A percentile compares a stretch with the other conserved stretches of the same genome.
Conservation (phyloP, 176 grass and related monocot species). For the Oryza brachyantha region DNA sequence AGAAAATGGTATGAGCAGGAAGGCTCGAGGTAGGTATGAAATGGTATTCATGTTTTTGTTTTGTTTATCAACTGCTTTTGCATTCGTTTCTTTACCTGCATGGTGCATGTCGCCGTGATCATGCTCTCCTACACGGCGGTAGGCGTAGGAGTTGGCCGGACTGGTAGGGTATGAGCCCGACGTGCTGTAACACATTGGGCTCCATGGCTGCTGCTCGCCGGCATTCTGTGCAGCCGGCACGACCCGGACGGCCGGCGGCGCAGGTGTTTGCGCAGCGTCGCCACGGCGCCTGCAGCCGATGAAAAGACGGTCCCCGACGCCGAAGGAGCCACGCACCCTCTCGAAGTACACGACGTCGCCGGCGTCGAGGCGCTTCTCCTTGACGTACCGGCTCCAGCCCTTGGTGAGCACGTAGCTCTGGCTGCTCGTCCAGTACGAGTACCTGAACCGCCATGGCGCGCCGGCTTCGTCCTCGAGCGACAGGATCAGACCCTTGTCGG, state of each 20-base stretch:
- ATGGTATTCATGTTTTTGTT: neutral
- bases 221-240: slow-evolving; percentile 18
- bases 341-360: slow-evolving; percentile 75
- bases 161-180: slow-evolving; percentile 53
- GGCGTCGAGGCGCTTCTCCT: slow-evolving; percentile 83
- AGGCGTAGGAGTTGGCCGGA: slow-evolving; percentile 45
- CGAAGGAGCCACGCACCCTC: slow-evolving; percentile 43
- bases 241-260: slow-evolving; percentile 10
- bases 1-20: slow-evolving; percentile 19
- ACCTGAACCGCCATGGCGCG: slow-evolving; percentile 81
- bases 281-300: slow-evolving; percentile 53
- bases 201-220: slow-evolving; percentile 58
- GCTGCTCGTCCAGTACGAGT: slow-evolving; percentile 98
- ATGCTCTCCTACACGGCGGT: slow-evolving; percentile 39
- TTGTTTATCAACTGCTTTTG: neutral
- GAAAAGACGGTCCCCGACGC: slow-evolving; percentile 49
- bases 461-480: slow-evolving; percentile 83
- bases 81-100: slow-evolving; percentile 42
- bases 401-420: slow-evolving; percentile 98
- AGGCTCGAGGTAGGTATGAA: slow-evolving; percentile 30
- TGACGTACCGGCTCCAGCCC: slow-evolving; percentile 95
- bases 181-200: slow-evolving; percentile 62
- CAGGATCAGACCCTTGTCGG: slow-evolving; percentile 74
- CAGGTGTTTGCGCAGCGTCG: neutral
- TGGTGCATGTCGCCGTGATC: slow-evolving; percentile 42